Percentiles rank a stretch among this genome's conserved stretches.
Conservation (phyloP, 257 asterid genomes). For the Nicotiana tomentosiformis region DNA sequence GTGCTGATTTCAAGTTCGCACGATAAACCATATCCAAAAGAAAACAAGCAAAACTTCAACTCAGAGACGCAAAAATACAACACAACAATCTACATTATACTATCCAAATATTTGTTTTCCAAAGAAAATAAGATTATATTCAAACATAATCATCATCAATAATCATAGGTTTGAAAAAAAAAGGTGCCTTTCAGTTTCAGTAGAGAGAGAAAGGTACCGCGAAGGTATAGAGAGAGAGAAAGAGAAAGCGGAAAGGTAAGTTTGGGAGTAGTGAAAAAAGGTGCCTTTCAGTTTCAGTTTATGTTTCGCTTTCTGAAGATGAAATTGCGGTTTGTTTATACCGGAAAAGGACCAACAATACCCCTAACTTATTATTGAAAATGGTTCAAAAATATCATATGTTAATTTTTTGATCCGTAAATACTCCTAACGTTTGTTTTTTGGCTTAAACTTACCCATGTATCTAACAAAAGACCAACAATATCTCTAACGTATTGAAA, state of each 20-base stretch:
- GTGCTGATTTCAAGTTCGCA: background rate
- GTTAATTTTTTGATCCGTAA: no score
- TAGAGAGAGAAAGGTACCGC: constrained; percentile 1
- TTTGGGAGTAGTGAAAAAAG: background rate
- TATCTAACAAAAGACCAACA: no score
- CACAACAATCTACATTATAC: background rate
- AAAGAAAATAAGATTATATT: background rate
- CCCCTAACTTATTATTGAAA: no score
- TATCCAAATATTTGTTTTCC: background rate
- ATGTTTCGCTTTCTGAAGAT: background rate
- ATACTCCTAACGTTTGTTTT: no score
- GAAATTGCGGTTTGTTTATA: background rate
- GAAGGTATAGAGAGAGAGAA: background rate
- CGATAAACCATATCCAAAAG: background rate
- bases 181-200: no score
- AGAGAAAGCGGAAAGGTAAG: background rate
- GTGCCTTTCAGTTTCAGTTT: constrained; percentile 2
- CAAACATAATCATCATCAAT: background rate
- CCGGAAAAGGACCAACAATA: no score
- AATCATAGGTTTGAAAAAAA: background rate
- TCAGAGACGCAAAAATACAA: background rate
- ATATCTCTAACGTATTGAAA: no score
- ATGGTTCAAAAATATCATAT: no score
- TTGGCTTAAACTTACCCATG: no score
- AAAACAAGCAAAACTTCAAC: background rate